Base-by-base conservation (phyloP, 805 yeast species). In the Sugiyamaella floridensis region DNA sequence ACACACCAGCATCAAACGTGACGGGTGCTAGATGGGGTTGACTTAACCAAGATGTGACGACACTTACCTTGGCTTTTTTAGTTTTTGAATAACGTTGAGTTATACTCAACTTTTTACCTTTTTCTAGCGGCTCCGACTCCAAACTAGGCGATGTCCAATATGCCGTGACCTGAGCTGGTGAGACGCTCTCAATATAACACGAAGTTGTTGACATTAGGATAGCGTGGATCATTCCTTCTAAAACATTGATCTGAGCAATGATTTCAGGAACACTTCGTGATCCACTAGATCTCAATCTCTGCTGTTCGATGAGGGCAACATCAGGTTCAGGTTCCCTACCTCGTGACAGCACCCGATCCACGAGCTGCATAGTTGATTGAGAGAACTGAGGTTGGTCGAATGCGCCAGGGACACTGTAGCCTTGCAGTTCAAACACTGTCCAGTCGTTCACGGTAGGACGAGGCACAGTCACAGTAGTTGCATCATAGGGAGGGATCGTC, bases 251-350 rank as follows among this genome's bases (percentile, higher is more conserved):
- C 48, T 75, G 72, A 28, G 81, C 61, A 2, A 82, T 74, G 51
- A 75, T 73, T 51, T 81, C 83, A 4, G 78, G 67, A 0, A 82
- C 75, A 15, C 63, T 64, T 10, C 71, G 67, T 1, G 76, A 68
- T 0, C 83, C 77, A 56, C 66, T 66, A 0, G 80, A 71, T 48
- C 86, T 69, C 42, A 76, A 69, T 41, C 87, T 60, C 62, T 83
- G 88, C 52, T 80, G 61, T 59, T 83, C 88, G 2, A 82, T 66
- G 10, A 81, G 59, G 2, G 79, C 70, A 2, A 73, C 61, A 53
- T 75, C 75, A 0, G 80, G 76, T 0, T 55, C 29, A 0, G 22
- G 22, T 32, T n/a, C 29, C 8, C 46, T 10, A 2, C 18, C 28
- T 5, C 28, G 16, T 28, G n/a, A 18, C 20, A 40, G 44, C 26